Evolutionary conservation across 2,329 filamentous ascomycete species (phyloP).

Genomic region (Colletotrichum tropicicola): DNA sequence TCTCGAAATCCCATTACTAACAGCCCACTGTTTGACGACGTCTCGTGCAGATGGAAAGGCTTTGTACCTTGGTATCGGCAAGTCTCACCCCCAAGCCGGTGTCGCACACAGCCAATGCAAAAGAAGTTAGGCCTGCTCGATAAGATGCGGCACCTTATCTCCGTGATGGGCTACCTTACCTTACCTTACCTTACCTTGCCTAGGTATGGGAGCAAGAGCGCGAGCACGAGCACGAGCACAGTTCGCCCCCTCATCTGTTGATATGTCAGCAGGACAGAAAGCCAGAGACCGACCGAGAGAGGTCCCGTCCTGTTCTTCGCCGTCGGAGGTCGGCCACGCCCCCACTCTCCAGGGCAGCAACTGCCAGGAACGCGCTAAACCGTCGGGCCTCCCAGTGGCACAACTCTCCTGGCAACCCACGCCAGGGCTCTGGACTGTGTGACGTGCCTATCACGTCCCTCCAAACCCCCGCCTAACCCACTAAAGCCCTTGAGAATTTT

Average conservation of each 20-base stretch:
- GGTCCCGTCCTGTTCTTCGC: neutral
- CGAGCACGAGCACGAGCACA: neutral
- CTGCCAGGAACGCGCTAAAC: constrained; percentile 23
- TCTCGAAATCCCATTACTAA: neutral
- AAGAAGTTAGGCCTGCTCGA: neutral
- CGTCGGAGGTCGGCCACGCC: neutral
- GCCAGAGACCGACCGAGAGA: neutral
- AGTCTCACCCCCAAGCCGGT: neutral
- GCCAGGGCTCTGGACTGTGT: constrained; percentile 21
- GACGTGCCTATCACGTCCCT: constrained; percentile 29
- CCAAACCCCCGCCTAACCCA: constrained; percentile 33
- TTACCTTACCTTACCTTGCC: too few species aligned
- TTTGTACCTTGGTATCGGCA: neutral
- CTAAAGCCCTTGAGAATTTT: constrained; percentile 33
- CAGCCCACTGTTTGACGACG: neutral
- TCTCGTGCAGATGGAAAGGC: neutral
- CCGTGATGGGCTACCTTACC: too few species aligned
- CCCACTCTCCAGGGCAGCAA: constrained; percentile 27
- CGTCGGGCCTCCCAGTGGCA: constrained; percentile 8
- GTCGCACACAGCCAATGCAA: neutral
- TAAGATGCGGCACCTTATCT: neutral
- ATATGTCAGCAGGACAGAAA: constrained; percentile 14
- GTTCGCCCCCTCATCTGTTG: neutral
- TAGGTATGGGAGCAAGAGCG: too few species aligned
- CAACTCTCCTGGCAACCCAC: neutral